These are phyloP conservation scores for Blastobotrys aristatus DNA, from an alignment of 1,139 yeast species.

Conservation along the genomic window DNA sequence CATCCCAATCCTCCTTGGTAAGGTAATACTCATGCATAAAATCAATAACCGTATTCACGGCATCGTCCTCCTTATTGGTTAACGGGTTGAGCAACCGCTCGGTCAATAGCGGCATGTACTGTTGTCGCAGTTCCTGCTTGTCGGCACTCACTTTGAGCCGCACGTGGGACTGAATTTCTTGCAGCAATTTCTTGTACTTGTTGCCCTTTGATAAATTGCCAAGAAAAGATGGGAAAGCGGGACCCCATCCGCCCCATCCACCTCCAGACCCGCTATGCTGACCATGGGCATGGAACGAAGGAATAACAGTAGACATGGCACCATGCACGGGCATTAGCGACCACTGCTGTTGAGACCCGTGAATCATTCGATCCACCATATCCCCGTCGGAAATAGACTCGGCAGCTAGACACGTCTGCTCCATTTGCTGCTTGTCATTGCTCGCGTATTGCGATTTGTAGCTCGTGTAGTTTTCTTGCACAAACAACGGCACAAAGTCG, in stretches of 20 bases:
- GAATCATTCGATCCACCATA: constrained; percentile 69
- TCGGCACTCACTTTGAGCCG: constrained; percentile 75
- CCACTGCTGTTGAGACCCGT: constrained; percentile 96
- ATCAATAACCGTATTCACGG: constrained; percentile 62
- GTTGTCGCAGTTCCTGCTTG: constrained; percentile 67
- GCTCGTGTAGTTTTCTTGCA: constrained; percentile 83
- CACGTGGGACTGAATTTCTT: constrained; percentile 85
- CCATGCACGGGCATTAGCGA: constrained; percentile 91
- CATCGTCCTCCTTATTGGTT: constrained; percentile 41
- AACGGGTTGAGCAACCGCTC: constrained; percentile 55
- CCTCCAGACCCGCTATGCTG: constrained; percentile 37
- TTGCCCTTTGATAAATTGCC: constrained; percentile 87
- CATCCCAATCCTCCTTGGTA: constrained; percentile 90
- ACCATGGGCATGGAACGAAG: constrained; percentile 75
- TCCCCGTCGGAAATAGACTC: constrained; percentile 82
- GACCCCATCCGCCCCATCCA: constrained; percentile 43
- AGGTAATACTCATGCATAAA: constrained; percentile 78
- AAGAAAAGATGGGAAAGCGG: constrained; percentile 78
- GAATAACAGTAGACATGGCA: constrained; percentile 77
- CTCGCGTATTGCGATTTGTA: constrained; percentile 47
- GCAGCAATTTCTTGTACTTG: constrained; percentile 73
- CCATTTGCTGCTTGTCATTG: constrained; percentile 41
- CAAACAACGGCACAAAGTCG: constrained; percentile 91
- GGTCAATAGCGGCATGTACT: constrained; percentile 65
- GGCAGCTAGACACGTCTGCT: constrained; percentile 71